Conservation (phyloP, 2,329 filamentous ascomycete genomes). For the Scleromitrula shiraiana region DNA sequence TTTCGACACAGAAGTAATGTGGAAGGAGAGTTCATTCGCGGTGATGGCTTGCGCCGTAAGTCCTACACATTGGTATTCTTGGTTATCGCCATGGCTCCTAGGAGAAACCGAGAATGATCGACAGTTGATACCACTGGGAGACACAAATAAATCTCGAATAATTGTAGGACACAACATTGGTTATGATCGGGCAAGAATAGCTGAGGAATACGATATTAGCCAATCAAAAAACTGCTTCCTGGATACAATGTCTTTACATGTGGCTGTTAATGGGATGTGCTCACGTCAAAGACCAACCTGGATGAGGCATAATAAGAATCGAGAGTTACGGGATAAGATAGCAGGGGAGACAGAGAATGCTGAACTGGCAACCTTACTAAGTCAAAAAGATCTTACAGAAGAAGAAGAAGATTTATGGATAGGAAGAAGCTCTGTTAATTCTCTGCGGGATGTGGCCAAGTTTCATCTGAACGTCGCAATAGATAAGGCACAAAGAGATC, state of each 20-base stretch:
- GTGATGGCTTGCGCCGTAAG: constrained; percentile 95
- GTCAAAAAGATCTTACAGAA: constrained; percentile 58
- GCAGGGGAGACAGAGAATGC: constrained; percentile 61
- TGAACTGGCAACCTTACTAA: constrained; percentile 64
- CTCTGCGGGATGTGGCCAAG: constrained; percentile 86
- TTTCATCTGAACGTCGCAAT: constrained; percentile 90
- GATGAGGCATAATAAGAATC: constrained; percentile 93
- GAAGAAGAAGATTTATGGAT: constrained; percentile 97
- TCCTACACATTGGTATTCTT: constrained; percentile 89
- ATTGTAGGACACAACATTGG: constrained; percentile 94
- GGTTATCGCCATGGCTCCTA: constrained; percentile 92
- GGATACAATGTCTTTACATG: constrained; percentile 97
- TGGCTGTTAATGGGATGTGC: constrained; percentile 98
- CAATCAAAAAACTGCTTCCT: constrained; percentile 83
- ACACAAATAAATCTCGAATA: constrained; percentile 63
- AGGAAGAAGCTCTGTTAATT: constrained; percentile 89
- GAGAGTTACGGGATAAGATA: constrained; percentile 74
- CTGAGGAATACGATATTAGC: constrained; percentile 79
- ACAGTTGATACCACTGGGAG: constrained; percentile 82
- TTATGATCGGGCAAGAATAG: constrained; percentile 80
- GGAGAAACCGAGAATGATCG: constrained; percentile 68
- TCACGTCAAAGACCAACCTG: constrained; percentile 91
- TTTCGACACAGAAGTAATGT: constrained; percentile 97
- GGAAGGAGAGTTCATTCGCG: constrained; percentile 83
- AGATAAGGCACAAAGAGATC: constrained; percentile 79